Conservation (phyloP, 2,329 filamentous ascomycete species). For the Cryphonectria nitschkei region DNA sequence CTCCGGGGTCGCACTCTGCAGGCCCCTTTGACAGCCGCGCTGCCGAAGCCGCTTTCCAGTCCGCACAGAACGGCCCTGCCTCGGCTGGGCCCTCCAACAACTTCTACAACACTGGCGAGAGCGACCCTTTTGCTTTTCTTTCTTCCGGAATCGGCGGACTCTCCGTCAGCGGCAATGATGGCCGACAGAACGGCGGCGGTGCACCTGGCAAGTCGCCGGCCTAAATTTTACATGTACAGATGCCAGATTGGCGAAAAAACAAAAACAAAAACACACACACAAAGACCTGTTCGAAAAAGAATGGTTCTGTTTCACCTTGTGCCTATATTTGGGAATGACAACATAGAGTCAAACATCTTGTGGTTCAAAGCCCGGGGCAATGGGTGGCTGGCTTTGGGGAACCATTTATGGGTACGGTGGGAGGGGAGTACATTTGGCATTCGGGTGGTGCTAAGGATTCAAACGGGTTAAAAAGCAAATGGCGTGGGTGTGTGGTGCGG, state of each 20-base stretch:
- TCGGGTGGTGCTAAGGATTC: slow-evolving; percentile 25
- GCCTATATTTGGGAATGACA: slow-evolving; percentile 29
- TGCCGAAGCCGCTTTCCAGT: slow-evolving; percentile 92
- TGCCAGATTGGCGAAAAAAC: neutral
- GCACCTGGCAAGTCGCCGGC: slow-evolving; percentile 63
- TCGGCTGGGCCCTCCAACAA: slow-evolving; percentile 77
- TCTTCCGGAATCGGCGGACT: slow-evolving; percentile 73
- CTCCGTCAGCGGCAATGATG: slow-evolving; percentile 68
- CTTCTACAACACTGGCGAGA: slow-evolving; percentile 68
- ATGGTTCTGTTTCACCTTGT: slow-evolving; percentile 24
- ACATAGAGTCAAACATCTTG: slow-evolving; percentile 28
- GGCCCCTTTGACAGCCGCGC: slow-evolving; percentile 91
- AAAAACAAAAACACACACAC: neutral
- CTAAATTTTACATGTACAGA: slow-evolving; percentile 11
- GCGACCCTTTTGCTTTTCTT: slow-evolving; percentile 80
- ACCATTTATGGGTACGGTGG: slow-evolving; percentile 18
- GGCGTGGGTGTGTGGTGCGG: slow-evolving; percentile 17
- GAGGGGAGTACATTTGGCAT: slow-evolving; percentile 25
- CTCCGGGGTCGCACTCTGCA: slow-evolving; percentile 77
- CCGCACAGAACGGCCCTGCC: slow-evolving; percentile 78
- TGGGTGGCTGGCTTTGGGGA: slow-evolving; percentile 27
- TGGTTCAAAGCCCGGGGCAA: slow-evolving; percentile 24
- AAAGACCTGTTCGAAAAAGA: slow-evolving; percentile 19
- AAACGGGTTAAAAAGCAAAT: slow-evolving; percentile 27
- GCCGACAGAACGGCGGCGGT: slow-evolving; percentile 64